phyloP scores from a whole-genome alignment of 345 rosid species.

The Melaleuca alternifolia region DNA sequence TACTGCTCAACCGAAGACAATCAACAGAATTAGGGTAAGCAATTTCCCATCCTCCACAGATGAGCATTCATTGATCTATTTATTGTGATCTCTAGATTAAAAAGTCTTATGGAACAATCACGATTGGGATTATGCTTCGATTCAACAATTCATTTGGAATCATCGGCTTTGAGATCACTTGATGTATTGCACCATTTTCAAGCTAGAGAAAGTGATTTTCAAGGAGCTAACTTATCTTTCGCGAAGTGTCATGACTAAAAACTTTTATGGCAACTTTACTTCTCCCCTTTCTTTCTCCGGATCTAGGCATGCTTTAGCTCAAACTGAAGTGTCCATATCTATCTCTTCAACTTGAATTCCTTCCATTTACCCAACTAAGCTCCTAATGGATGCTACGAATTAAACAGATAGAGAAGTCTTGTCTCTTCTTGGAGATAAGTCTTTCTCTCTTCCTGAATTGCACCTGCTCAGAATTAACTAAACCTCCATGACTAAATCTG shows the following conservation, averaged over 20 bases:
- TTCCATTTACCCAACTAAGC: neutral
- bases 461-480: neutral
- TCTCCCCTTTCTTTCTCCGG: neutral
- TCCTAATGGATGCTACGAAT: neutral
- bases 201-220: neutral
- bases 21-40: neutral
- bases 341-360: neutral
- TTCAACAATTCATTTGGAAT: neutral
- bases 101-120: neutral
- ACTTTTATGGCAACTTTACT: neutral
- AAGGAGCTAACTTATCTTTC: neutral
- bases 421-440: neutral
- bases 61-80: neutral
- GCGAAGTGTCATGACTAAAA: neutral
- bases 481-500: neutral
- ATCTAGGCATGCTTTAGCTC: neutral
- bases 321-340: neutral
- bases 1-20: neutral
- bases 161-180: neutral
- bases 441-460: neutral
- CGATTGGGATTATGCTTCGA: neutral
- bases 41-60: neutral
- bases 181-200: neutral
- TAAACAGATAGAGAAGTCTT: neutral
- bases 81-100: neutral